Percentiles rank a stretch among this genome's conserved stretches.
These are phyloP conservation scores for Macrocybe gigantea DNA, from an alignment of 768 basidiomycete genomes.

Conservation along the genomic window DNA sequence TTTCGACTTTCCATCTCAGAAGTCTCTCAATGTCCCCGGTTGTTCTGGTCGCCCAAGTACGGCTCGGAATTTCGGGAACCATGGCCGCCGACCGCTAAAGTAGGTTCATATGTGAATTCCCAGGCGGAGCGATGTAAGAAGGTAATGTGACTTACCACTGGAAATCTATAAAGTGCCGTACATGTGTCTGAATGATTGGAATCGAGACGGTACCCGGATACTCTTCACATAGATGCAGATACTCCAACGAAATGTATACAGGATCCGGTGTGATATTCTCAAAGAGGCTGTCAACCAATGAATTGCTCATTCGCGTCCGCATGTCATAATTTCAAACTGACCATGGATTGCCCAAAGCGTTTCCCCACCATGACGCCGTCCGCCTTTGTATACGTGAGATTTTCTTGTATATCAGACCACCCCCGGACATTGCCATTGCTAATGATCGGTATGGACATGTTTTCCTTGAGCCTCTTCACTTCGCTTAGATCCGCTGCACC, in stretches of 20 bases:
- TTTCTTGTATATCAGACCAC: conserved; percentile 49
- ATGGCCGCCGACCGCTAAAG: conserved; percentile 41
- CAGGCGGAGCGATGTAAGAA: conserved; percentile 1
- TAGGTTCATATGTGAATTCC: too few relatives aligned
- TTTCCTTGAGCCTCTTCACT: conserved; percentile 49
- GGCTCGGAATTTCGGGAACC: conserved; percentile 52
- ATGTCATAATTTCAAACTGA: conserved; percentile 16
- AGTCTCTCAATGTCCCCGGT: conserved; percentile 43
- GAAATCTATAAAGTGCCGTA: conserved; percentile 62
- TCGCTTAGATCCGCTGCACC: conserved; percentile 64
- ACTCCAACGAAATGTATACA: conserved; percentile 61
- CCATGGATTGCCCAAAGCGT: conserved; percentile 75
- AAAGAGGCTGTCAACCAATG: conserved; percentile 45
- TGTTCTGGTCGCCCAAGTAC: conserved; percentile 34
- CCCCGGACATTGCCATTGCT: conserved; percentile 76
- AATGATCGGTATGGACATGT: conserved; percentile 51
- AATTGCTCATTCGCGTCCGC: neutral
- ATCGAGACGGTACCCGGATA: conserved; percentile 47
- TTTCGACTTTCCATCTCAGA: conserved; percentile 35
- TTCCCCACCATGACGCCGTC: conserved; percentile 83
- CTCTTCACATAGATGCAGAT: conserved; percentile 52
- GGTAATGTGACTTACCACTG: conserved; percentile 46
- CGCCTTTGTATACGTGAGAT: conserved; percentile 51
- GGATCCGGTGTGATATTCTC: conserved; percentile 51
- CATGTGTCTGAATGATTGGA: conserved; percentile 51